These are phyloP conservation scores for Aurinia saxatilis DNA, from an alignment of 345 rosid genomes.

Conservation along the genomic window DNA sequence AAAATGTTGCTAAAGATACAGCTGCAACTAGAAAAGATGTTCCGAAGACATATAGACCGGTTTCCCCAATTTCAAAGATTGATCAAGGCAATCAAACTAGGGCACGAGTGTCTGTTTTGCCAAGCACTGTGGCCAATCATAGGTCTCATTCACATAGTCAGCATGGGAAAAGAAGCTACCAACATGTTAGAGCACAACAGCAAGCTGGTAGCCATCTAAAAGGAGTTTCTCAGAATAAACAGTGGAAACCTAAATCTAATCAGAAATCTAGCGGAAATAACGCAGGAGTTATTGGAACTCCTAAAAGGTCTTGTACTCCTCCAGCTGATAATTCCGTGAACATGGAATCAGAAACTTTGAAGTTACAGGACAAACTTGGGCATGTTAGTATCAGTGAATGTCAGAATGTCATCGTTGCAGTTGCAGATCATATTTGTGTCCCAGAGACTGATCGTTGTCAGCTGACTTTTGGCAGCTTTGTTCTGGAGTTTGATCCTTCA, in stretches of 20 bases:
- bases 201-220: slow-evolving; percentile 17
- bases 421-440: slow-evolving; percentile 78
- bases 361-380: slow-evolving; percentile 49
- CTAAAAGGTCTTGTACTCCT: slow-evolving; percentile 42
- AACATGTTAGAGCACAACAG: slow-evolving; percentile 19
- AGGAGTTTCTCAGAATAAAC: slow-evolving; percentile 53
- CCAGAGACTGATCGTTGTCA: slow-evolving; percentile 66
- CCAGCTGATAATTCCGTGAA: slow-evolving; percentile 37
- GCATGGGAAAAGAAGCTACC: slow-evolving; percentile 24
- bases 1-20: slow-evolving; percentile 41
- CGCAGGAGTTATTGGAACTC: slow-evolving; percentile 64
- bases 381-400: slow-evolving; percentile 40
- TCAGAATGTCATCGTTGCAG: slow-evolving; percentile 80
- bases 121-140: slow-evolving; percentile 36
- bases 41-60: slow-evolving; percentile 50
- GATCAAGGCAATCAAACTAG: slow-evolving; percentile 42
- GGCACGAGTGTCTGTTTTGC: slow-evolving; percentile 39
- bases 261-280: slow-evolving; percentile 40
- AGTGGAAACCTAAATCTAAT: slow-evolving; percentile 84
- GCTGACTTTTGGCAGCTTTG: slow-evolving; percentile 88
- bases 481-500: slow-evolving; percentile 48
- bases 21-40: slow-evolving; percentile 43
- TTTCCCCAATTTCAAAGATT: slow-evolving; percentile 44
- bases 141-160: slow-evolving; percentile 45
- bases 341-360: slow-evolving; percentile 35